Evolutionary conservation across 148 eudicot genomes (phyloP), one percentile per base, ranked within the genome.

Genomic region (Rheum nobile): DNA sequence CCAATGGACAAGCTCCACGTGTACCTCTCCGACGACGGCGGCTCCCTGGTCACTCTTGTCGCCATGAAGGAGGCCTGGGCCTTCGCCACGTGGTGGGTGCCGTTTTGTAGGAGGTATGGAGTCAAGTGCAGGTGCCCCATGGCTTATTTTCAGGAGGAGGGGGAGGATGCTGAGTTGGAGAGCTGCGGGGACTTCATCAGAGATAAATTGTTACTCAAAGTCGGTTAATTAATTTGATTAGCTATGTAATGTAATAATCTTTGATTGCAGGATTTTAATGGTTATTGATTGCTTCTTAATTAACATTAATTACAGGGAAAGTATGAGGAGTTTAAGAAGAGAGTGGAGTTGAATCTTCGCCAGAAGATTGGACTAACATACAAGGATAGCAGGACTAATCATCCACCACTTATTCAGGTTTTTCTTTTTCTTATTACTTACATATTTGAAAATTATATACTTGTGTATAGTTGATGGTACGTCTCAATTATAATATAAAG

Each of bases 1-100:
- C 88, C 88, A 4, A 37, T 76, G 8, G 68, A 80, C 2, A 85
- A 88, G 75, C 77, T 88, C 11, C 65, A 76, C 39, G 87, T 88
- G 13, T 88, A 88, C 81, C 44, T 88, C 4, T 88, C 91, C 0
- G 88, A 88, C 55, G 91, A 88, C 73, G 87, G 84, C 4, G 86
- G 84, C 42, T 79, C 84, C 67, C 69, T 75, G 11, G 77, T 78
- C 26, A 85, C 88, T 9, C 72, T 84, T 71, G 16, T 50, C 29
- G 91, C 80, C 6, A 54, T 84, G 76, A 78, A 74, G 72, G 84
- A 84, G 65, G 91, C 86, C 44, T 82, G 86, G 80, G 50, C 63
- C 0, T 88, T 88, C 71, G 88, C 87, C 0, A 79, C 78, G 32
- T 79, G 75, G 73, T 86, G 92, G 92, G 11, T 88, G 14, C 90